Base-by-base conservation (phyloP, 2,329 filamentous ascomycete genomes). In the Didymella arachidicola region DNA sequence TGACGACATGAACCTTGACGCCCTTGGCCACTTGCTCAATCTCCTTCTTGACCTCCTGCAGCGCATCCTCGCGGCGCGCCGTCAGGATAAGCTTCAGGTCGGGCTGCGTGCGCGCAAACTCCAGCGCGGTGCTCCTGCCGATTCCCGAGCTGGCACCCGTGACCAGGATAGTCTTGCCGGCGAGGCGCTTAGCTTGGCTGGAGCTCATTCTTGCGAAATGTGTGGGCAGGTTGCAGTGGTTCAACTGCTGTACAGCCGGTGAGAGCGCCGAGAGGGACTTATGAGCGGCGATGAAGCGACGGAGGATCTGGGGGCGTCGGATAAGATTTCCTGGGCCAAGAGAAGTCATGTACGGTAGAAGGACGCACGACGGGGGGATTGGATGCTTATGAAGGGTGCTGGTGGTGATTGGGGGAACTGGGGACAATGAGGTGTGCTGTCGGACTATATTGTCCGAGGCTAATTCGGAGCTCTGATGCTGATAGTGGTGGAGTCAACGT, bases 81-180 rank as follows among this genome's bases (percentile, higher is more conserved):
- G 95, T 95, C 59, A 98, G 79, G 67, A 98, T 88, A 49, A 99
- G 84, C 75, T 90, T 92, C 65, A 98, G 83, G 75, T 90, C 85
- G 55, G 92, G 92, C 22, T 90, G 86, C 2, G 93, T 94, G 57
- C 92, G 87, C 26, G 95, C 95, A 73, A 98, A 99, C 78, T 98
- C 95, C 65, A 95, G 82, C n/a, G 94, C 95, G 18, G 86, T 89
- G 68, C 85, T 87, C 55, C 85, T 86, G 25, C 95, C 95, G 78
- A 99, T 98, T 62, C 95, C 95, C 19, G 92, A 96, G 4, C 90
- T 95, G 30, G 95, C 95, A 56, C 95, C 95, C 5, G 95, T 98
- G 63, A 99, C 86, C 57, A 98, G 79, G 59, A 98, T 83, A 4
- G 93, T 98, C 82, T 98, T 98, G 85, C 93, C 93, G 72, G 90